These are phyloP conservation scores for Periglandula ipomoeae DNA, from an alignment of 2,329 filamentous ascomycete genomes.

Conservation along the genomic window DNA sequence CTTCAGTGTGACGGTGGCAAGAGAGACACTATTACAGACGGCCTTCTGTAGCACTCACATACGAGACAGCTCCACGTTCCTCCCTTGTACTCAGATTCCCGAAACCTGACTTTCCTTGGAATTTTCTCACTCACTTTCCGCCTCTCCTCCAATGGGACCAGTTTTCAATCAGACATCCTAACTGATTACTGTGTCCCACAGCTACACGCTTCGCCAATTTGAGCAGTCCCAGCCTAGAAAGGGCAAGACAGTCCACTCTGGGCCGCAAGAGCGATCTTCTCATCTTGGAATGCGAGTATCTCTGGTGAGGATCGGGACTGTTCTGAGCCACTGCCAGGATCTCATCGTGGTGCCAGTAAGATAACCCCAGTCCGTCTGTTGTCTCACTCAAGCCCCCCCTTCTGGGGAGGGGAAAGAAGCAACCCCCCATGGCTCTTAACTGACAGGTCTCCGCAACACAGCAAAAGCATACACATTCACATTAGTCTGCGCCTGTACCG, in stretches of 20 bases:
- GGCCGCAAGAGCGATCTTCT: slow-evolving; percentile 15
- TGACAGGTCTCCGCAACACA: slow-evolving; percentile 21
- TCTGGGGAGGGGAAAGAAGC: slow-evolving; percentile 20
- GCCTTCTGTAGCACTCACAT: slow-evolving; percentile 13
- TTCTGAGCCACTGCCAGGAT: slow-evolving; percentile 23
- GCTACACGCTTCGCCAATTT: slow-evolving; percentile 16
- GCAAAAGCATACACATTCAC: slow-evolving; percentile 21
- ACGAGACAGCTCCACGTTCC: slow-evolving; percentile 11
- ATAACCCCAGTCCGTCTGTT: slow-evolving; percentile 19
- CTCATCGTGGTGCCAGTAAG: slow-evolving; percentile 23
- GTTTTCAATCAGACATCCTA: slow-evolving; percentile 14
- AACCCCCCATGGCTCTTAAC: slow-evolving; percentile 20
- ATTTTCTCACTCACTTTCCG: slow-evolving; percentile 11
- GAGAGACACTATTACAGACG: slow-evolving; percentile 6
- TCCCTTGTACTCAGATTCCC: slow-evolving; percentile 10
- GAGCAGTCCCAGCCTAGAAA: slow-evolving; percentile 12
- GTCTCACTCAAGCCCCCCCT: slow-evolving; percentile 27
- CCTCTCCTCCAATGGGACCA: slow-evolving; percentile 13
- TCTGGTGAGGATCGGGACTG: slow-evolving; percentile 26
- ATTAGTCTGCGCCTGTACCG: slow-evolving; percentile 20
- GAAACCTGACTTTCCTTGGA: slow-evolving; percentile 11
- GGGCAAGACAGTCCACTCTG: slow-evolving; percentile 15
- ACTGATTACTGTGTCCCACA: slow-evolving; percentile 10
- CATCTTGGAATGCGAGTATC: slow-evolving; percentile 30
- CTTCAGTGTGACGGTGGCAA: slow-evolving; percentile 2